Conservation (phyloP, 2,329 filamentous ascomycete species). For the Teratosphaeria epicoccoides region DNA sequence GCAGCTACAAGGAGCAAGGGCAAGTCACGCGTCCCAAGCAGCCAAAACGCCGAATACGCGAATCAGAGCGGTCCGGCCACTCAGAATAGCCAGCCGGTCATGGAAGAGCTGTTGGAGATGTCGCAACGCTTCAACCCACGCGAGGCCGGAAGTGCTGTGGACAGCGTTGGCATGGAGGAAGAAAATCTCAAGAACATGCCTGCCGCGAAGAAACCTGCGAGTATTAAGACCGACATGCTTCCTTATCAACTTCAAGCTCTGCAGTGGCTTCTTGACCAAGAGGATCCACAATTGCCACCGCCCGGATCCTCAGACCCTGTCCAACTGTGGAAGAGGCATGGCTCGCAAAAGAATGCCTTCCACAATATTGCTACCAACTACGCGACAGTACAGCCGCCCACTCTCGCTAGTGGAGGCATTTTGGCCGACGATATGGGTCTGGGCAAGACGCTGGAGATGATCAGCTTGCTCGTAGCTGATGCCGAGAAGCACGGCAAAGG, state of each 20-base stretch:
- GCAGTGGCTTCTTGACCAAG: constrained; percentile 69
- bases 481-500: constrained; percentile 13
- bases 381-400: constrained; percentile 46
- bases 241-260: constrained; percentile 74
- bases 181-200: constrained; percentile 60
- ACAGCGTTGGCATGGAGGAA: constrained; percentile 62
- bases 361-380: constrained; percentile 64
- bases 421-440: constrained; percentile 89
- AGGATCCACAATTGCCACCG: constrained; percentile 56
- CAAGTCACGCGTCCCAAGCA: constrained; percentile 3
- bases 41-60: constrained; percentile 5
- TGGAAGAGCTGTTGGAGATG: constrained; percentile 54
- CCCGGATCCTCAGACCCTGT: constrained; percentile 50
- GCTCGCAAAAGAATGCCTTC: constrained; percentile 30
- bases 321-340: constrained; percentile 62
- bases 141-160: constrained; percentile 52
- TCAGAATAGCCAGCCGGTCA: constrained; percentile 27
- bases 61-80: constrained; percentile 10
- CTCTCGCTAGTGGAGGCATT: constrained; percentile 68
- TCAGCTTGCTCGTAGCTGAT: constrained; percentile 62
- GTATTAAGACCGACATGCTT: constrained; percentile 56
- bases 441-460: constrained; percentile 79
- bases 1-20: constrained; percentile 13
- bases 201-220: constrained; percentile 56
- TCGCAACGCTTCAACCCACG: constrained; percentile 60